A percentile compares a stretch with the other conserved stretches of the same genome.
These are phyloP conservation scores for Saccharomycopsis sp. DNA, from an alignment of 805 yeast species.

Conservation along the genomic window DNA sequence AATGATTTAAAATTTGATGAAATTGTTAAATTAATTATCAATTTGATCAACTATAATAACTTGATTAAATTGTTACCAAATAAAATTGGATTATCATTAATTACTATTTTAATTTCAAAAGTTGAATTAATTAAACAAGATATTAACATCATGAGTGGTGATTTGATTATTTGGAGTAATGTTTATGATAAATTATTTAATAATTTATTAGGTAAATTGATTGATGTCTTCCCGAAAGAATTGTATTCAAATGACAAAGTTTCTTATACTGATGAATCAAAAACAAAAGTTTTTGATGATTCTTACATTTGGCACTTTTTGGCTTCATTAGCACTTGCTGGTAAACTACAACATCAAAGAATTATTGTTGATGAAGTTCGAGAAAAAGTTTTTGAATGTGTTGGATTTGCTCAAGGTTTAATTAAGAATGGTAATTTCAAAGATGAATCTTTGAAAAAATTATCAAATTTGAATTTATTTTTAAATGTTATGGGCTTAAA, in stretches of 20 bases:
- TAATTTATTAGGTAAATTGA: constrained; percentile 65
- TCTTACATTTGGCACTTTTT: constrained; percentile 94
- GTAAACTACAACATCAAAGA: constrained; percentile 83
- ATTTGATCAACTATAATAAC: constrained; percentile 54
- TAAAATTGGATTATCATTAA: constrained; percentile 74
- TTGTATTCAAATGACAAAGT: constrained; percentile 12
- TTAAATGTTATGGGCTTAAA: constrained; percentile 93
- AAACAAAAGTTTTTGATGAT: constrained; percentile 39
- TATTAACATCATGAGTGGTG: constrained; percentile 27
- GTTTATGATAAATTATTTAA: constrained; percentile 78
- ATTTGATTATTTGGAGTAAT: constrained; percentile 60
- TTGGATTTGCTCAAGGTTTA: constrained; percentile 57
- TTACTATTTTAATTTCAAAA: constrained; percentile 84
- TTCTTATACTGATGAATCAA: constrained; percentile 19
- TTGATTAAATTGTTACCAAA: constrained; percentile 48
- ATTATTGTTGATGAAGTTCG: constrained; percentile 89
- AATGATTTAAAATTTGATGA: constrained; percentile 67
- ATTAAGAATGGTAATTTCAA: constrained; percentile 27
- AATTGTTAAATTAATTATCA: constrained; percentile 64
- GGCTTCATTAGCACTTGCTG: constrained; percentile 88
- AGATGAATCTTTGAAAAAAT: constrained; percentile 47
- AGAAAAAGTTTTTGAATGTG: constrained; percentile 84
- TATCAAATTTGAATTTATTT: constrained; percentile 79
- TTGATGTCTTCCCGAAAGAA: constrained; percentile 45
- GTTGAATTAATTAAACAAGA: constrained; percentile 82